Conservation (phyloP, 768 basidiomycete species). For the Psilocybe tampanensis region DNA sequence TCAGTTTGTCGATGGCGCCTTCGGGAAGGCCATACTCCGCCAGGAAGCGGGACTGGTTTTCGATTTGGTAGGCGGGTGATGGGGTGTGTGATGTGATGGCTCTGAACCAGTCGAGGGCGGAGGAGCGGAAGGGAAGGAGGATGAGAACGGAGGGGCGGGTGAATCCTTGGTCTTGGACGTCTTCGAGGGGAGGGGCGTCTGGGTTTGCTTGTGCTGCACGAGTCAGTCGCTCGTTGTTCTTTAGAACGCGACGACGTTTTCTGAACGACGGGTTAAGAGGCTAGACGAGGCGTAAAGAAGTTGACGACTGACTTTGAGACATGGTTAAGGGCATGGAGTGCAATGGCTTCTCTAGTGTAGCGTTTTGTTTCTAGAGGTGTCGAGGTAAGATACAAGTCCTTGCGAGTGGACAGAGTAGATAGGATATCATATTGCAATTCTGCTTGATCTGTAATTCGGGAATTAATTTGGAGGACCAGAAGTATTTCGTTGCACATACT, state of each 20-base stretch:
- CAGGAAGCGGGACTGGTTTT: slow-evolving; percentile 83
- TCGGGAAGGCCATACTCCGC: slow-evolving; percentile 83
- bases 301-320: slow-evolving; percentile 70
- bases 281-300: background rate
- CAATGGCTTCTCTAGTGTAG: slow-evolving; percentile 63
- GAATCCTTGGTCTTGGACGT: slow-evolving; percentile 96
- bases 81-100: slow-evolving; percentile 79
- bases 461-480: background rate
- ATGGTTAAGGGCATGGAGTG: slow-evolving; percentile 88
- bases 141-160: slow-evolving; percentile 94
- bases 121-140: slow-evolving; percentile 91
- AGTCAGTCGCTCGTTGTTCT: slow-evolving; percentile 92
- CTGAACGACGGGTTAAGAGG: slow-evolving; percentile 39
- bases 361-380: slow-evolving; percentile 67
- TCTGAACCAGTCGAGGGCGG: slow-evolving; percentile 81
- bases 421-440: slow-evolving; percentile 69
- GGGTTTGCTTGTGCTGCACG: slow-evolving; percentile 61
- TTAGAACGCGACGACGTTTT: slow-evolving; percentile 86
- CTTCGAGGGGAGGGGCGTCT: slow-evolving; percentile 59
- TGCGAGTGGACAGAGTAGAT: slow-evolving; percentile 63
- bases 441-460: slow-evolving; percentile 39
- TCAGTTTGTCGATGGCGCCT: slow-evolving; percentile 80
- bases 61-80: slow-evolving; percentile 74
- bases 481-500: slow-evolving; percentile 39
- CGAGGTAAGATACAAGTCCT: slow-evolving; percentile 78